Percentiles rank a stretch among this genome's conserved stretches.
phyloP scores from a whole-genome alignment of 2,329 filamentous ascomycete species.

The Dryadomyces quercivorus region DNA sequence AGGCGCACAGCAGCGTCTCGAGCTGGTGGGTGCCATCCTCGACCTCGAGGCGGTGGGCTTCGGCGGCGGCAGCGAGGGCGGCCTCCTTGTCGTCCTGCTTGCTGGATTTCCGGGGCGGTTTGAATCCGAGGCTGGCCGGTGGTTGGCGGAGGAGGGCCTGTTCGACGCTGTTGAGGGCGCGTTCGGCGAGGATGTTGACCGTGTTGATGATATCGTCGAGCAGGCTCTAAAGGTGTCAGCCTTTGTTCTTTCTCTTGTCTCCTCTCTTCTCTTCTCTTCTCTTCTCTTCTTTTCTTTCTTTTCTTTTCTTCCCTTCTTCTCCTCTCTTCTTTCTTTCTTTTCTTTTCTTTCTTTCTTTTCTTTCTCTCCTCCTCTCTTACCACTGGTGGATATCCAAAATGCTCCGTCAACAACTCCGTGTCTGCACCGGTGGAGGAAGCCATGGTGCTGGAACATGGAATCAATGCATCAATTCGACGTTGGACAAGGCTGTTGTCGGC shows the following conservation, averaged over 20 bases:
- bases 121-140: slow-evolving; percentile 72
- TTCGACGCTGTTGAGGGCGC: slow-evolving; percentile 79
- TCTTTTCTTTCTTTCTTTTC: background rate
- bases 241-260: background rate
- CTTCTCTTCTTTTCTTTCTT: slow-evolving; percentile 20
- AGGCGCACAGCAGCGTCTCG: slow-evolving; percentile 68
- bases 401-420: slow-evolving; percentile 75
- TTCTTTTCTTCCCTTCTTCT: background rate
- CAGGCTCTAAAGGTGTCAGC: slow-evolving; percentile 50
- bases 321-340: background rate
- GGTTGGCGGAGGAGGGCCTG: slow-evolving; percentile 63
- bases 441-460: slow-evolving; percentile 12
- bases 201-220: slow-evolving; percentile 98
- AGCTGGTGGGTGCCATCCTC: slow-evolving; percentile 79
- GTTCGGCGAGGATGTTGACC: slow-evolving; percentile 85
- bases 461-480: background rate
- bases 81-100: slow-evolving; percentile 7
- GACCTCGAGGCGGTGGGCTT: slow-evolving; percentile 55
- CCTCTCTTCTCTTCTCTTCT: slow-evolving; percentile 21
- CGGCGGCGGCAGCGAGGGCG: slow-evolving; percentile 21
- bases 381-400: slow-evolving; percentile 87
- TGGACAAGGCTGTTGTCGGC: background rate
- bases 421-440: slow-evolving; percentile 26
- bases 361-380: slow-evolving; percentile 34
- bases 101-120: slow-evolving; percentile 29